Evolutionary conservation across 73 alveolate species (phyloP), one percentile per base, ranked within the genome.

Genomic region (Stentor coeruleus): DNA sequence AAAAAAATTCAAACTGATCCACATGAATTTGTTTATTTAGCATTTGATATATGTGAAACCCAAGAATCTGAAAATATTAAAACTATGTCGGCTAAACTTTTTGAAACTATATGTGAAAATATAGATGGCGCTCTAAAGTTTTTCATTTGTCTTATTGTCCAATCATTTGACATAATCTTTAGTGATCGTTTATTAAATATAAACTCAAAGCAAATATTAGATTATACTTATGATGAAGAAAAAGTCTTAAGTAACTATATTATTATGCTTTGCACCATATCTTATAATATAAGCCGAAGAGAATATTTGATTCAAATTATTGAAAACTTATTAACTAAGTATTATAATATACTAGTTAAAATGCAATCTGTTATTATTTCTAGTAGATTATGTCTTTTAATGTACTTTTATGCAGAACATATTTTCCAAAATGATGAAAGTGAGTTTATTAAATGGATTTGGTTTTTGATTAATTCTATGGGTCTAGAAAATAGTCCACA

Each of bases 51-150:
- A 28, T 75, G 83, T 75, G 83, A 75, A 38, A 28, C 80, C 1
- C 83, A 75, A 75, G 83, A 75, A n/a, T 75, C 83, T 15, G 83
- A 75, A 75, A 75, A 75, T n/a, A n/a, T 39, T 1, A 75, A 75
- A 75, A 75, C 83, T 15, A 33, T 35, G 38, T 15, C 81, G 20
- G 83, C 83, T 2, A 33, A 38, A 35, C 83, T 75, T 15, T 35
- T 75, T 0, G 83, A 75, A 75, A 38, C 74, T 14, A 15, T 75
- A 0, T 75, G 83, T 75, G 83, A 75, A 20, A 28, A 15, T 38
- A 75, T 75, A n/a, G 83, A 75, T 38, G 83, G 83, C 0, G 59
- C 74, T 39, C 38, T 75, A 20, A 35, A 75, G 35, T 75, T 20
- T n/a, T 14, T 35, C 15, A 38, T 35, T n/a, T 0, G 39, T n/a